Base-by-base conservation (phyloP, 75 land plant genomes). In the Pinus albicaulis region DNA sequence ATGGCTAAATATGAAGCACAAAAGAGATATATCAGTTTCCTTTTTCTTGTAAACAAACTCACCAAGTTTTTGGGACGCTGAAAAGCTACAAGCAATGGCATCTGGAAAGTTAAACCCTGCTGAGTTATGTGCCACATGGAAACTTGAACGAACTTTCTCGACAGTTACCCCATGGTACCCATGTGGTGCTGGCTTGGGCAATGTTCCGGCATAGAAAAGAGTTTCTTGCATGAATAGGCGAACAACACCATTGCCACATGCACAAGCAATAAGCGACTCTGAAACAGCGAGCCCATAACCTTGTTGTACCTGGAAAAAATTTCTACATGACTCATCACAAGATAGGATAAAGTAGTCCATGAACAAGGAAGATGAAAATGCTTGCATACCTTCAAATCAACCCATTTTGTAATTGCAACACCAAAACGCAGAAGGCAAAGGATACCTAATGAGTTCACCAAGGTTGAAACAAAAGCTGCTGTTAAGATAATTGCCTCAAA, bases 81-180 rank as follows among this genome's bases (percentile, higher is more conserved):
- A 76, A 76, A 90, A 92, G 59, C 83, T 80, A 74, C 94, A 92
- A 56, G 94, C 94, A 76, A 92, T 71, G 34, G 94, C 94, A 86
- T 92, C 90, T 17, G 94, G 94, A 74, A 85, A 84, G 20, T 63
- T 70, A 56, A 86, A 74, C 52, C 82, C 88, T 8, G 44, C 72
- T 55, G 72, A 78, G 34, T 60, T 44, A 76, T 82, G 77, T 8
- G 71, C 74, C 20, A 79, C 81, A 62, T 76, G 59, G 41, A 89
- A 76, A 41, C 80, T 55, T 63, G 82, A 74, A 59, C 62, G 73
- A 72, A 57, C 44, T 59, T 87, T 80, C 28, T 53, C 61, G 64
- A 81, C 72, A 69, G 71, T 81, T 56, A 74, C 73, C 19, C 80
- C 85, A 57, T 81, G 77, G 63, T 77, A 76, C 31, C 74, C 82